Conservation (phyloP, 305 asterid genomes). For the Fraxinus sp. region DNA sequence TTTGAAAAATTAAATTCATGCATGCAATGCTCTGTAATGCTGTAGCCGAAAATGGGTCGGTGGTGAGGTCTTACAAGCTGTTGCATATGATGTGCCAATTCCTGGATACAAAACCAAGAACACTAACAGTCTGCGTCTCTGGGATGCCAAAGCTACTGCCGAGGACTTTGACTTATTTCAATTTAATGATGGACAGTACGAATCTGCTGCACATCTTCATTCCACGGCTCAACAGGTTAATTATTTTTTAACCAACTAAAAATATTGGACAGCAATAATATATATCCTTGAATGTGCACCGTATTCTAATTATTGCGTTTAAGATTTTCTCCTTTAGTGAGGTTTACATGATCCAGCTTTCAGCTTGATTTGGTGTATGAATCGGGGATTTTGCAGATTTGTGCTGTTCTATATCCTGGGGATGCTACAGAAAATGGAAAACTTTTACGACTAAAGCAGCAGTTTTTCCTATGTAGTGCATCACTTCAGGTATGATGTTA, state of each 20-base stretch:
- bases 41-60: conserved; percentile 91
- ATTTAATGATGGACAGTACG: conserved; percentile 95
- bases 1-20: conserved; percentile 20
- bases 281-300: background rate
- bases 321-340: background rate
- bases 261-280: background rate
- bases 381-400: conserved; percentile 54
- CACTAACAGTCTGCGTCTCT: conserved; percentile 93
- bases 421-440: conserved; percentile 96
- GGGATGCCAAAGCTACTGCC: conserved; percentile 96
- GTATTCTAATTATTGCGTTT: background rate
- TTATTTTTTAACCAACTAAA: conserved; percentile 15
- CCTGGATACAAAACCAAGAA: conserved; percentile 98
- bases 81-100: conserved; percentile 98
- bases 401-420: conserved; percentile 98
- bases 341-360: background rate
- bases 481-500: conserved; percentile 79
- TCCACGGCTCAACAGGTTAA: conserved; percentile 93
- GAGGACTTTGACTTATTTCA: conserved; percentile 82
- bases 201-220: conserved; percentile 91
- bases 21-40: conserved; percentile 23
- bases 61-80: conserved; percentile 93
- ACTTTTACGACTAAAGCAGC: conserved; percentile 89
- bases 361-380: conserved; percentile 11
- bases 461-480: conserved; percentile 96